Evolutionary conservation across 257 asterid species (phyloP), one percentile per base, ranked within the genome.

Genomic region (Solanum clarkiae): DNA sequence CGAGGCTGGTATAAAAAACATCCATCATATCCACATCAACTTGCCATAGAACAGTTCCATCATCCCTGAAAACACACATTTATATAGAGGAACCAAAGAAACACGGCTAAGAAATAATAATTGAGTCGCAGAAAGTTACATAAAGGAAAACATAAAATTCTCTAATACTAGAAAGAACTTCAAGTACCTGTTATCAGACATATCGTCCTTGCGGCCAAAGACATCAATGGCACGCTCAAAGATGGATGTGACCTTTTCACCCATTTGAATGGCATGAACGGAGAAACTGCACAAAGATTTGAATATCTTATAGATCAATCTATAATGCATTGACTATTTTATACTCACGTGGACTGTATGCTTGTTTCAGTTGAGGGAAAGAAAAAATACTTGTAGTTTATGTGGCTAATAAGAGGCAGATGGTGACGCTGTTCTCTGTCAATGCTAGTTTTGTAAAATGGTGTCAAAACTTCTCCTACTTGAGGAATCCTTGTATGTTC

Each of bases 221-320:
- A 92, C 93, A 86, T 90, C 88, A 85, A 94, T 93, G 79, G 98
- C 99, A 86, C 90, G 97, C 91, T 97, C 99, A 86, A 97, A 92
- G 84, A 95, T 86, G 83, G 95, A 89, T n/a, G 98, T 92, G 79
- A 97, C 97, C 86, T 94, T 97, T 88, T 97, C 95, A 44, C 98
- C 95, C 99, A 94, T 92, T 91, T 95, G 97, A 82, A 97, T 95
- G 89, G 98, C 97, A 86, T 97, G 98, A 29, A 93, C 99, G 26
- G 99, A 97, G 83, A 94, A 97, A 90, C 99, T 97, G 88, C 92
- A 92, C 51, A 81, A 77, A 68, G 88, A 91, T 86, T 85, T 81
- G 84, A 74, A 68, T 84, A 86, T 8, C 45, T 74, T 79, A 86
- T 36, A 82, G 69, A 86, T 22, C 68, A 16, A 29, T 47, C 72